These are phyloP conservation scores for Fallopia convolvulus DNA, from an alignment of 148 eudicot species.

Conservation along the genomic window DNA sequence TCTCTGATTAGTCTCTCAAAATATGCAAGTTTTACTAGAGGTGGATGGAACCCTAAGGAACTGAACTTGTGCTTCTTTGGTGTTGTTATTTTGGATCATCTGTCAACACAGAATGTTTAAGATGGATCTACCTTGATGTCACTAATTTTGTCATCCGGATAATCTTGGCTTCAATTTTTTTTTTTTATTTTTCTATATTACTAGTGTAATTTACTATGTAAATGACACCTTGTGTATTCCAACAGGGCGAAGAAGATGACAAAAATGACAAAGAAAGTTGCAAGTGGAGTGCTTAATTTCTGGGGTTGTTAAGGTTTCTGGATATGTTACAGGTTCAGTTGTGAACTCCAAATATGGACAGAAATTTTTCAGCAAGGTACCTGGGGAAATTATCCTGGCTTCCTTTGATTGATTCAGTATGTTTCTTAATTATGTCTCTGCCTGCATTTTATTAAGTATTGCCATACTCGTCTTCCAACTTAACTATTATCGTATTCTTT, in stretches of 20 bases:
- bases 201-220: background rate
- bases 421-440: constrained; percentile 15
- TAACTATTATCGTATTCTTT: background rate
- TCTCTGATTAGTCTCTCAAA: background rate
- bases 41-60: background rate
- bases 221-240: constrained; percentile 1
- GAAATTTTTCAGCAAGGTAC: constrained; percentile 48
- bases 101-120: background rate
- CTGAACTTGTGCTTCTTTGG: background rate
- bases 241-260: constrained; percentile 57
- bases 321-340: constrained; percentile 37
- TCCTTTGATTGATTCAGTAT: constrained; percentile 65
- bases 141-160: background rate
- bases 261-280: constrained; percentile 59
- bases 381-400: constrained; percentile 65
- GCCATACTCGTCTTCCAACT: background rate
- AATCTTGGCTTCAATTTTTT: background rate
- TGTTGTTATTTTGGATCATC: background rate
- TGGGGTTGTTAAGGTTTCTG: constrained; percentile 51
- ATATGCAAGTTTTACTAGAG: background rate
- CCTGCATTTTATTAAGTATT: background rate
- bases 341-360: constrained; percentile 53
- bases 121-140: background rate
- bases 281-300: constrained; percentile 49
- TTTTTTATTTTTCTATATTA: background rate